These are phyloP conservation scores for Aspergillus coremiiformis DNA, from an alignment of 495 filamentous ascomycete genomes.

Conservation along the genomic window DNA sequence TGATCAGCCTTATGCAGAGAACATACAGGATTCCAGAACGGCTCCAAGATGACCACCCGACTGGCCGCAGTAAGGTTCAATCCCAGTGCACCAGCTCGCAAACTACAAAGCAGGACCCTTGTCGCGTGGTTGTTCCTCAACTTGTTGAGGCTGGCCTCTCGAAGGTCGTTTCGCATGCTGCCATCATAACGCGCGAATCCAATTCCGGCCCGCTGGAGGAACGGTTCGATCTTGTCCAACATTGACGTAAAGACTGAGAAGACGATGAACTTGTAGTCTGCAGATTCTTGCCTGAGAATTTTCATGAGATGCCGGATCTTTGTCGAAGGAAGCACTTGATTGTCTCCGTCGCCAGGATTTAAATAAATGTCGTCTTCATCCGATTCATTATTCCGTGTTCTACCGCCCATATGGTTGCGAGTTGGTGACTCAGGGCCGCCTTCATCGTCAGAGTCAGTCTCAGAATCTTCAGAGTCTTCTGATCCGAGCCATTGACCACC, in stretches of 20 bases:
- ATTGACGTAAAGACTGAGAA: conserved; percentile 97
- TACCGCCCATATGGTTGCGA: conserved; percentile 4
- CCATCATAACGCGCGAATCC: conserved; percentile 88
- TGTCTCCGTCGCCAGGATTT: conserved; percentile 39
- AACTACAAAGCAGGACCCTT: conserved; percentile 79
- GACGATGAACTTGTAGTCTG: conserved; percentile 87
- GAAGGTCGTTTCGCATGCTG: conserved; percentile 86
- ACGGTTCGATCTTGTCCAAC: conserved; percentile 94
- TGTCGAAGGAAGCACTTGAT: conserved; percentile 62
- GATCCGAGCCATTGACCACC: conserved; percentile 70
- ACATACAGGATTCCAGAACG: conserved; percentile 93
- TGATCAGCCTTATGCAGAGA: neutral
- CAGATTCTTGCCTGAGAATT: conserved; percentile 71
- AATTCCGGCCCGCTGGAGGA: conserved; percentile 64
- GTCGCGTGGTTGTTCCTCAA: conserved; percentile 65
- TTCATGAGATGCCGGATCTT: conserved; percentile 81
- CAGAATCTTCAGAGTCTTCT: conserved; percentile 54
- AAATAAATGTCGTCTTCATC: conserved; percentile 37
- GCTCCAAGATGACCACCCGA: conserved; percentile 89
- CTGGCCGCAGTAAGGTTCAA: conserved; percentile 92
- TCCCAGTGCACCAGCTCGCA: conserved; percentile 88
- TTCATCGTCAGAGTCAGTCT: conserved; percentile 47
- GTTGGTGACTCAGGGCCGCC: conserved; percentile 36
- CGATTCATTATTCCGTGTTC: conserved; percentile 7
- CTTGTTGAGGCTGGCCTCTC: conserved; percentile 73